These are phyloP conservation scores for Trichomonascus vanleenenianus DNA, from an alignment of 805 yeast species.

Conservation along the genomic window DNA sequence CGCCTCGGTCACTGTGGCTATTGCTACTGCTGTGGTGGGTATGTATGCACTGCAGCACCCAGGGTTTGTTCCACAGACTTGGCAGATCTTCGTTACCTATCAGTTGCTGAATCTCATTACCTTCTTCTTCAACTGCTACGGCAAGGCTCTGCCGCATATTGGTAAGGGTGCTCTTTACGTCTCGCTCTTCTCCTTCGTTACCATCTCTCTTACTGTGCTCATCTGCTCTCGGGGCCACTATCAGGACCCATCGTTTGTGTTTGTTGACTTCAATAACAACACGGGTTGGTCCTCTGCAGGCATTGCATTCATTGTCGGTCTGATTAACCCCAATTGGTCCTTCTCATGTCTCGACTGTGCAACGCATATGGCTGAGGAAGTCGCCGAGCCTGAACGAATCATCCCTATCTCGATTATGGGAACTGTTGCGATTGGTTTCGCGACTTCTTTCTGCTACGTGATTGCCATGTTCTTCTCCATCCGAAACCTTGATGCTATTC, in stretches of 20 bases:
- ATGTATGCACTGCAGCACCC: constrained; percentile 34
- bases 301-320: constrained; percentile 61
- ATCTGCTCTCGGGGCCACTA: constrained; percentile 46
- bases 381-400: constrained; percentile 46
- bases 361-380: constrained; percentile 66
- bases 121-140: constrained; percentile 18
- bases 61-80: constrained; percentile 27
- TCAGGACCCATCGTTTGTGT: constrained; percentile 46
- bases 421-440: constrained; percentile 57
- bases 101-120: constrained; percentile 19
- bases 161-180: constrained; percentile 44
- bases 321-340: constrained; percentile 63
- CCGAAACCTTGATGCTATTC: constrained; percentile 42
- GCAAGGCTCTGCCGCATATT: constrained; percentile 38
- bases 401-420: constrained; percentile 57
- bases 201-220: constrained; percentile 47
- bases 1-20: constrained; percentile 50
- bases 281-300: constrained; percentile 57
- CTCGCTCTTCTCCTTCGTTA: constrained; percentile 44
- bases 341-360: constrained; percentile 64
- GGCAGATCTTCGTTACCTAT: constrained; percentile 23
- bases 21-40: constrained; percentile 46
- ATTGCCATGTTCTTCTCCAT: constrained; percentile 44
- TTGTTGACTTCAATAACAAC: constrained; percentile 43
- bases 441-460: constrained; percentile 36